phyloP scores from a whole-genome alignment of 129 eudicot species.

The Glebionis coronaria region DNA sequence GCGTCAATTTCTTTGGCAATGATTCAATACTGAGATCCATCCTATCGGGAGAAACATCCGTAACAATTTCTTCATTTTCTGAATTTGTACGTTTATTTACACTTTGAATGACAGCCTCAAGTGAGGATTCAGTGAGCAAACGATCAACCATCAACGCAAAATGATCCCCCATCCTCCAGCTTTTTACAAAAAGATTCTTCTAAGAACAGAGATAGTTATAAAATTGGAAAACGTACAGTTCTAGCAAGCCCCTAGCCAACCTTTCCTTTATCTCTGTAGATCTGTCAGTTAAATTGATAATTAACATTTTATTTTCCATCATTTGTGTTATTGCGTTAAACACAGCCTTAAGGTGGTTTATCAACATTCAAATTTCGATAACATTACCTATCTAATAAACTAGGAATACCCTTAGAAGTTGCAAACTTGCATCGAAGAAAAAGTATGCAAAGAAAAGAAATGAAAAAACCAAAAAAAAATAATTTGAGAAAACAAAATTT shows the following conservation, averaged over 20 bases:
- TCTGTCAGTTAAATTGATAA: constrained; percentile 6
- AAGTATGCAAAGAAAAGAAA: too few relatives aligned
- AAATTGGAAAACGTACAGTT: constrained; percentile 28
- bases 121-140: constrained; percentile 58
- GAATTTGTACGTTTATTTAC: constrained; percentile 18
- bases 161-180: constrained; percentile 60
- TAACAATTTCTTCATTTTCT: constrained; percentile 31
- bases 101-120: constrained; percentile 44
- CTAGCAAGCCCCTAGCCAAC: constrained; percentile 20
- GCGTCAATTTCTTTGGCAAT: constrained; percentile 38
- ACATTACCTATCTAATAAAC: too few relatives aligned
- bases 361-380: too few relatives aligned
- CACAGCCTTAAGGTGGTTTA: too few relatives aligned
- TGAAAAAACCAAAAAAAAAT: too few relatives aligned
- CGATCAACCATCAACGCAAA: constrained; percentile 62
- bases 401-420: too few relatives aligned
- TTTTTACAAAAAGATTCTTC: constrained; percentile 16
- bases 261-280: constrained; percentile 9
- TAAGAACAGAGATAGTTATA: constrained; percentile 1
- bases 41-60: constrained; percentile 44
- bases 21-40: constrained; percentile 44
- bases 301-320: too few relatives aligned
- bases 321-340: too few relatives aligned
- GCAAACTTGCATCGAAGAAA: too few relatives aligned
- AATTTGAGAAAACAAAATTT: too few relatives aligned